Conservation (phyloP, 768 basidiomycete genomes). For the Leccinum obscurum region DNA sequence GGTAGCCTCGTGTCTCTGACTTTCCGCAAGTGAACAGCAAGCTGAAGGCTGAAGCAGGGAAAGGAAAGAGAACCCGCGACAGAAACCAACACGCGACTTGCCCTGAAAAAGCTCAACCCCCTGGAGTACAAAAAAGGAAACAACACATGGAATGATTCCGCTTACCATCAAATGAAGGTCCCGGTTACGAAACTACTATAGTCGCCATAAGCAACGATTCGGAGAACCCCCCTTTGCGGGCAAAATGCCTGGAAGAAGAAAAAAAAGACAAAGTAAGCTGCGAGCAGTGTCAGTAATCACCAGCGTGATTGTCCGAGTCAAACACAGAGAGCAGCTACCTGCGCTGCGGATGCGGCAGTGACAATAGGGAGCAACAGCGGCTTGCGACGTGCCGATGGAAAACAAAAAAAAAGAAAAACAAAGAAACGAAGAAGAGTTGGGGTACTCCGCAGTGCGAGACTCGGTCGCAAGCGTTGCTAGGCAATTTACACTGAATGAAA, state of each 20-base stretch:
- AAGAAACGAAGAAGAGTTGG: neutral
- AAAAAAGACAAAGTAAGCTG: neutral
- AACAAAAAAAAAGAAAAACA: neutral
- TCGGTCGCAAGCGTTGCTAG: constrained; percentile 25
- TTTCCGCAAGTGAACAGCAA: constrained; percentile 38
- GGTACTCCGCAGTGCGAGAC: neutral
- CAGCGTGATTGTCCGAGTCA: neutral
- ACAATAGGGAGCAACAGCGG: neutral
- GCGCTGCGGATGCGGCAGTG: constrained; percentile 7
- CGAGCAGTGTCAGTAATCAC: neutral
- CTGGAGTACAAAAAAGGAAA: constrained; percentile 31
- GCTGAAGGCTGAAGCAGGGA: constrained; percentile 18
- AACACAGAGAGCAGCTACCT: constrained; percentile 11
- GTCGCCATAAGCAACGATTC: neutral
- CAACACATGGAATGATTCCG: constrained; percentile 17
- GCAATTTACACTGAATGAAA: constrained; percentile 17
- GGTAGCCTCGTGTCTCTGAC: constrained; percentile 50
- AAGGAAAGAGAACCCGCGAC: constrained; percentile 19
- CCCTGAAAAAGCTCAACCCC: constrained; percentile 36
- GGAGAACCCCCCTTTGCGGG: constrained; percentile 1
- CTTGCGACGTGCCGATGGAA: neutral
- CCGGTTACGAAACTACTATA: constrained; percentile 12
- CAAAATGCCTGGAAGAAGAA: neutral
- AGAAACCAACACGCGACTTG: constrained; percentile 28
- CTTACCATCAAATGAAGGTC: constrained; percentile 28